Conservation (phyloP, 1,139 yeast genomes). For the Saccharomyces hybrid region DNA sequence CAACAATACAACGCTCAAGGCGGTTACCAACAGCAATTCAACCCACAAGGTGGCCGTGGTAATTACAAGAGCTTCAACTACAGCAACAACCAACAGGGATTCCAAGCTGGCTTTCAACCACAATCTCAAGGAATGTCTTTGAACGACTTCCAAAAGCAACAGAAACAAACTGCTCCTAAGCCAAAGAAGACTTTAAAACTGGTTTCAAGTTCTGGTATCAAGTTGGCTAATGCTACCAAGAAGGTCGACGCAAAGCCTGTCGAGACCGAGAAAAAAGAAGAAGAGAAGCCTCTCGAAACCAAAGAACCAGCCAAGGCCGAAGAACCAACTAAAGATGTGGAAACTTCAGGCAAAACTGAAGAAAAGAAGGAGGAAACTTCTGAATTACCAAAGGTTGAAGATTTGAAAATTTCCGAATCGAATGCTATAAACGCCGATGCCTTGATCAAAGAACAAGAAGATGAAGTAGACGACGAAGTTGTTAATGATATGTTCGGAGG, state of each 20-base stretch:
- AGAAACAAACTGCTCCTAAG: conserved; percentile 34
- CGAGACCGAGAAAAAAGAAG: conserved; percentile 27
- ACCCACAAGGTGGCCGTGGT: conserved; percentile 15
- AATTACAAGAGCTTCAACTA: conserved; percentile 15
- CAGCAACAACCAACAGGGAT: conserved; percentile 16
- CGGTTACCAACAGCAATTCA: conserved; percentile 19
- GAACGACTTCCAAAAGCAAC: conserved; percentile 68
- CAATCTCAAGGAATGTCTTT: conserved; percentile 67
- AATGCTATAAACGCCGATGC: conserved; percentile 32
- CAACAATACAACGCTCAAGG: conserved; percentile 18
- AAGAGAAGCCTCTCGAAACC: conserved; percentile 11
- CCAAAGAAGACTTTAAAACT: conserved; percentile 59
- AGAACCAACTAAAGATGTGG: conserved; percentile 7
- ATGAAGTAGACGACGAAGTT: conserved; percentile 77
- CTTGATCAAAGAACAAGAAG: conserved; percentile 68
- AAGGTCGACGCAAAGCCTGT: conserved; percentile 32
- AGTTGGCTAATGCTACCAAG: conserved; percentile 55
- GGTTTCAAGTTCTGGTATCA: conserved; percentile 58
- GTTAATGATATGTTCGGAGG: conserved; percentile 93
- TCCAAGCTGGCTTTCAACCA: conserved; percentile 26
- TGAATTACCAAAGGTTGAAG: conserved; percentile 19
- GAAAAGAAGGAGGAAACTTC: conserved; percentile 10
- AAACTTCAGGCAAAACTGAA: conserved; percentile 11
- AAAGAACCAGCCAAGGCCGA: conserved; percentile 19
- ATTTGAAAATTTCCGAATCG: conserved; percentile 15